Evolutionary conservation across 164 flowering plant genomes (phyloP), one percentile per base, ranked within the genome.

Genomic region (Amborella trichopoda): DNA sequence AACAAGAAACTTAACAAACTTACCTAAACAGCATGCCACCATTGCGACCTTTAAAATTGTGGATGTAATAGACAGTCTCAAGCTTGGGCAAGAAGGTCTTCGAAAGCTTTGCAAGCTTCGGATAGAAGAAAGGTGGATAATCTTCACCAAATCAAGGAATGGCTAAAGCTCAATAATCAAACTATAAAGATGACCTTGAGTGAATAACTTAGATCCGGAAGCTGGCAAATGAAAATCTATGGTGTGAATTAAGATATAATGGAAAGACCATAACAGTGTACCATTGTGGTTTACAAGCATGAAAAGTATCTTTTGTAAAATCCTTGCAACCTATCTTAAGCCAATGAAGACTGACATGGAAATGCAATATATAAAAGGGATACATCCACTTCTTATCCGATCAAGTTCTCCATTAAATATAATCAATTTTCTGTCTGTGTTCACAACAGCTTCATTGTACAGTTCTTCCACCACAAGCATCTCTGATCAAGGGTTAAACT

Each of bases 391-490:
- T 72, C 98, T 77, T 62, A 90, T 90, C 8, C 95, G 85, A 52
- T 90, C 98, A 40, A 90, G 94, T 50, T 83, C 98, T 41, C 95
- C 95, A 62, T 90, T 90, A 73, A 90, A 90, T 58, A 90, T 69
- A 38, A 90, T 83, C 70, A 90, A 49, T 49, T 72, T 69, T 3
- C 91, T 58, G 4, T 55, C 36, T 20, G 94, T 79, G 36, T 68
- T 76, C 46, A 19, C 53, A 24, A 90, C 95, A 20, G 90, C 90
- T 64, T 78, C 95, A 56, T 68, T 75, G 68, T 75, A 82, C 26
- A 82, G 93, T 68, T 89, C 97, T 64, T 90, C 89, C 58, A 86
- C 95, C 45, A 83, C 91, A 63, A 90, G 94, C 95, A 90, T 90
- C 67, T 90, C 98, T 86, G 70, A 11, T n/a, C n/a, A n/a, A n/a